phyloP scores from a whole-genome alignment of 306 rosid species.

The Cyamopsis tetragonoloba region DNA sequence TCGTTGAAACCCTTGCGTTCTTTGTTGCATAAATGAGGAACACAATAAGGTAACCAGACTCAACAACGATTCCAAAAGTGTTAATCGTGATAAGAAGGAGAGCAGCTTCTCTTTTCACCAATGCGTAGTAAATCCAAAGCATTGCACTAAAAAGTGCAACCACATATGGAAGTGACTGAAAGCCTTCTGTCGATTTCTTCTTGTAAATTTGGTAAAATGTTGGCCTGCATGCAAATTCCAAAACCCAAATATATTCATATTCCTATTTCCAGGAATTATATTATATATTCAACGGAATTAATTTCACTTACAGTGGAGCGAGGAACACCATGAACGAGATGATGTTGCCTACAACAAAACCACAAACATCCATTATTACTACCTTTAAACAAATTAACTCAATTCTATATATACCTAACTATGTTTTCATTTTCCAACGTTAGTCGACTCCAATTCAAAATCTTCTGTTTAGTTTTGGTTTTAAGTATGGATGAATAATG shows the following conservation, averaged over 20 bases:
- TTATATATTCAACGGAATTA: no score
- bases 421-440: no score
- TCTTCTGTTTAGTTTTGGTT: no score
- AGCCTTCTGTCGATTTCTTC: conserved; percentile 79
- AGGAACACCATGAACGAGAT: conserved; percentile 85
- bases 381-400: conserved; percentile 18
- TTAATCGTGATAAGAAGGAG: conserved; percentile 88
- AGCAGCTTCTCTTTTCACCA: conserved; percentile 52
- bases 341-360: conserved; percentile 53
- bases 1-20: conserved; percentile 62
- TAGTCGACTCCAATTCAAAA: no score
- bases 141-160: conserved; percentile 80
- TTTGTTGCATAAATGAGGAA: conserved; percentile 68
- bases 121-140: conserved; percentile 89
- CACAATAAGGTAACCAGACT: conserved; percentile 47
- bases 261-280: no score
- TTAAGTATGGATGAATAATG: no score
- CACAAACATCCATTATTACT: conserved; percentile 8
- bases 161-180: conserved; percentile 77
- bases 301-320: conserved; percentile 73
- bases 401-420: no score
- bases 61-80: conserved; percentile 72
- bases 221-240: conserved; percentile 55
- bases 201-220: conserved; percentile 76
- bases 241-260: no score